These are phyloP conservation scores for Stagonosporopsis chrysanthemi DNA, from an alignment of 2,329 filamentous ascomycete genomes.

Conservation along the genomic window DNA sequence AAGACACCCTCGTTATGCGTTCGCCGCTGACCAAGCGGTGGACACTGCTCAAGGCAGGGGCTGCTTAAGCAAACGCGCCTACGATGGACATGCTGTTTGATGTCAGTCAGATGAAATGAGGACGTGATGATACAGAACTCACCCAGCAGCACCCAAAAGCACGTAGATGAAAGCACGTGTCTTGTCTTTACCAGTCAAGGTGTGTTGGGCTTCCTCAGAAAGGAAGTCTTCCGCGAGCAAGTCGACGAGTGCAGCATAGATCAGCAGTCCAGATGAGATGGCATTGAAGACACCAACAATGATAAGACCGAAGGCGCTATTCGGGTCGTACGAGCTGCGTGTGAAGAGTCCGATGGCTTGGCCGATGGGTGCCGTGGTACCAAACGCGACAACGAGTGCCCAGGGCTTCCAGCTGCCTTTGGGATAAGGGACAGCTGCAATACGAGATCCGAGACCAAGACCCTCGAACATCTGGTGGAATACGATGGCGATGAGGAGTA, in stretches of 20 bases:
- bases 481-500: constrained; percentile 66
- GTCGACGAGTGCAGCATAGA: constrained; percentile 70
- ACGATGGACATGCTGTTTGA: constrained; percentile 44
- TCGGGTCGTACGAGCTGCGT: constrained; percentile 66
- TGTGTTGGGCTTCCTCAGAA: constrained; percentile 55
- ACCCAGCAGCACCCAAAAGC: constrained; percentile 44
- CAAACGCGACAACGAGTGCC: constrained; percentile 68
- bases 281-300: constrained; percentile 72
- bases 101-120: constrained; percentile 9
- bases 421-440: constrained; percentile 66
- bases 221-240: constrained; percentile 71
- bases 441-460: constrained; percentile 67
- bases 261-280: constrained; percentile 68
- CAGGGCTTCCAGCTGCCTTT: constrained; percentile 65
- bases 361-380: constrained; percentile 69
- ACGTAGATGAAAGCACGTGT: constrained; percentile 59
- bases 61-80: constrained; percentile 46
- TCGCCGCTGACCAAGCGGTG: not conserved
- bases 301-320: constrained; percentile 69
- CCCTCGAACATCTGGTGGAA: constrained; percentile 72
- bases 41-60: not conserved
- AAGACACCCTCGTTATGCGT: constrained; percentile 1
- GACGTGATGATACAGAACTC: constrained; percentile 28
- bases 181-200: constrained; percentile 62
- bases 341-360: constrained; percentile 69